Evolutionary conservation across 495 filamentous ascomycete species (phyloP).

Genomic region (Niebla homalea): DNA sequence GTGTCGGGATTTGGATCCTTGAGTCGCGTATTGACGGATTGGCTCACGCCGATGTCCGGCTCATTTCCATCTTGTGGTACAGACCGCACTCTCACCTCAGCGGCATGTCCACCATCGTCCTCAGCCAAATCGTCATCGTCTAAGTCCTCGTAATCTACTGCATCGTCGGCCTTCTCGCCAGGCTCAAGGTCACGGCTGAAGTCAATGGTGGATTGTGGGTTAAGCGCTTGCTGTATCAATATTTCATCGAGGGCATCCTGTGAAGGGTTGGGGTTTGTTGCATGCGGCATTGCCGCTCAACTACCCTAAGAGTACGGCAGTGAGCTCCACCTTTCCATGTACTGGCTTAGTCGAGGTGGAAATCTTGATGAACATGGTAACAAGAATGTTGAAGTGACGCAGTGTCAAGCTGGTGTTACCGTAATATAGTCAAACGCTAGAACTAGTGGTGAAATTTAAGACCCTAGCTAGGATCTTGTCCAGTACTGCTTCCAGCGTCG

Average conservation of each 20-base stretch:
- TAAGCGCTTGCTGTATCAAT: conserved; percentile 34
- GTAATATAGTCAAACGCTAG: background rate
- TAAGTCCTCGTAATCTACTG: conserved; percentile 80
- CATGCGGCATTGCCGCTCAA: conserved; percentile 35
- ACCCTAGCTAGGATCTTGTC: background rate
- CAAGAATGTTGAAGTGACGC: background rate
- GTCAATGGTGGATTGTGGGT: conserved; percentile 27
- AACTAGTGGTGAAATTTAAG: background rate
- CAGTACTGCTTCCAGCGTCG: too few species aligned
- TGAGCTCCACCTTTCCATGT: background rate
- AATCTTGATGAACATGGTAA: background rate
- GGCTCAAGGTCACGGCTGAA: conserved; percentile 40
- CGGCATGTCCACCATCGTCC: conserved; percentile 35
- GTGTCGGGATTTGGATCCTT: too few species aligned
- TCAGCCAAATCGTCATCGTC: conserved; percentile 58
- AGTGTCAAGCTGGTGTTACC: background rate
- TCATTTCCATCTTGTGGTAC: too few species aligned
- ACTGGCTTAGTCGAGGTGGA: too few species aligned
- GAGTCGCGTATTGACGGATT: too few species aligned
- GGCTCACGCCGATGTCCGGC: too few species aligned
- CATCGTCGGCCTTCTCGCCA: conserved; percentile 66
- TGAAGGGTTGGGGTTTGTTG: conserved; percentile 22
- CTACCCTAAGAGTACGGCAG: background rate
- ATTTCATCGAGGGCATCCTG: conserved; percentile 36
- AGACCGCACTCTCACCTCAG: too few species aligned